A percentile compares a stretch with the other conserved stretches of the same genome.
Conservation (phyloP, 2,329 filamentous ascomycete genomes). For the Ophiosphaerella narmari region DNA sequence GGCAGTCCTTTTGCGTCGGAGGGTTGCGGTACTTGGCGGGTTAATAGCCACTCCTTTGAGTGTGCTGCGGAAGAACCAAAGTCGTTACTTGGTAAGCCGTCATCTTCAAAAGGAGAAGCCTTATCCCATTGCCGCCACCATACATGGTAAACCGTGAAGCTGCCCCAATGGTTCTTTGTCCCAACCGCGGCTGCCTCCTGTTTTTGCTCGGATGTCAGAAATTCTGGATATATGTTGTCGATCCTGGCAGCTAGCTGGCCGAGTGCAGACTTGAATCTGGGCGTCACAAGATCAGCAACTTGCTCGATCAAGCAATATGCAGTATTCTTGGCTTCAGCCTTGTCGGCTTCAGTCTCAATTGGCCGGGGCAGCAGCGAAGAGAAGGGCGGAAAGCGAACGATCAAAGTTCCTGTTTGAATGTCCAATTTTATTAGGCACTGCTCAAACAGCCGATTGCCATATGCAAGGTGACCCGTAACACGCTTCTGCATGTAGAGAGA, state of each 20-base stretch:
- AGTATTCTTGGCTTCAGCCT: conserved; percentile 26
- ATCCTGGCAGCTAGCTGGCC: conserved; percentile 50
- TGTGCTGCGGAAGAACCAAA: conserved; percentile 5
- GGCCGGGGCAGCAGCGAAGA: conserved; percentile 20
- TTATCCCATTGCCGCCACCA: conserved; percentile 31
- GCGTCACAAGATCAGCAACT: conserved; percentile 56
- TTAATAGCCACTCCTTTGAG: conserved; percentile 32
- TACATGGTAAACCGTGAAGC: conserved; percentile 25
- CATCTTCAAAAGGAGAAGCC: conserved; percentile 16
- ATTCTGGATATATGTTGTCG: conserved; percentile 48
- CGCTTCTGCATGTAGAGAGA: conserved; percentile 56
- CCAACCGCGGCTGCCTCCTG: background rate
- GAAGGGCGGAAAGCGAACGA: conserved; percentile 34
- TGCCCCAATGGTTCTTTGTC: conserved; percentile 10
- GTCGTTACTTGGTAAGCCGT: background rate
- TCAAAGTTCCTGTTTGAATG: conserved; percentile 40
- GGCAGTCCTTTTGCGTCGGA: conserved; percentile 1
- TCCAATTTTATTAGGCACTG: conserved; percentile 53
- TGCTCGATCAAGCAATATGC: conserved; percentile 54
- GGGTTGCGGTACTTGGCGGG: conserved; percentile 26
- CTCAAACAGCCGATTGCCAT: conserved; percentile 62
- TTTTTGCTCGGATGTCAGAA: conserved; percentile 10
- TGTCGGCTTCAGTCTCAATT: conserved; percentile 19
- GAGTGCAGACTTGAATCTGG: conserved; percentile 51
- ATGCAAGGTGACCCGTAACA: conserved; percentile 56